Evolutionary conservation across 768 basidiomycete genomes (phyloP).

Genomic region (Myochromella boudieri): DNA sequence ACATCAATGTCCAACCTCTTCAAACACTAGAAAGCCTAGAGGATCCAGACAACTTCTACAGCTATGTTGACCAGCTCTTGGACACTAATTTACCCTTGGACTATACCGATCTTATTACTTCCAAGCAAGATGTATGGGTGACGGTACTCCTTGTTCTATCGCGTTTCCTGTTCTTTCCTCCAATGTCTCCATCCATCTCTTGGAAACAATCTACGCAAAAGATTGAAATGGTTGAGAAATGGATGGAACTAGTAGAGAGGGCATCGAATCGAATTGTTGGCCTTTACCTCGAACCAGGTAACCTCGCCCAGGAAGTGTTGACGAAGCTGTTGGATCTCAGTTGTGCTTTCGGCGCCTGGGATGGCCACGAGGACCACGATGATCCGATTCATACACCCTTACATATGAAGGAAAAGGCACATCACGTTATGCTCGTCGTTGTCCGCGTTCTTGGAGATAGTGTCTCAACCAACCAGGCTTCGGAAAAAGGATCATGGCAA

Average conservation of each 20-base stretch:
- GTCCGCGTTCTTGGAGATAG: constrained; percentile 47
- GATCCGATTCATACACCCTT: constrained; percentile 45
- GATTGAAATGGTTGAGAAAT: constrained; percentile 50
- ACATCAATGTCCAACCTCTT: constrained; percentile 13
- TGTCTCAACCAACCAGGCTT: constrained; percentile 26
- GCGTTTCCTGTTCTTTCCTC: constrained; percentile 60
- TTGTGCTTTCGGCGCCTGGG: constrained; percentile 58
- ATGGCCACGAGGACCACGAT: constrained; percentile 39
- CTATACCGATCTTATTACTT: constrained; percentile 18
- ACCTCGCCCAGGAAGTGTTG: constrained; percentile 49
- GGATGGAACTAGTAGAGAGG: constrained; percentile 54
- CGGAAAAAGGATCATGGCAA: constrained; percentile 38
- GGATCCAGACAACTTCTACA: constrained; percentile 18
- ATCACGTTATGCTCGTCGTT: constrained; percentile 41
- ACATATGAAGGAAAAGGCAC: constrained; percentile 46
- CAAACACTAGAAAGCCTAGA: constrained; percentile 14
- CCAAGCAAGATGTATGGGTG: constrained; percentile 46
- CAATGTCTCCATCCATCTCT: constrained; percentile 40
- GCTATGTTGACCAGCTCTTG: constrained; percentile 17
- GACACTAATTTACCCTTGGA: constrained; percentile 15
- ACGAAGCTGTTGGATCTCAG: constrained; percentile 53
- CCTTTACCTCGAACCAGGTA: constrained; percentile 45
- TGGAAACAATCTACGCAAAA: constrained; percentile 62
- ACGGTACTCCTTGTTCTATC: constrained; percentile 51
- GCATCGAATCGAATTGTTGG: constrained; percentile 49